phyloP scores from a whole-genome alignment of 225 moss, liverwort and hornwort genomes.

The Thuidium tamariscinum region DNA sequence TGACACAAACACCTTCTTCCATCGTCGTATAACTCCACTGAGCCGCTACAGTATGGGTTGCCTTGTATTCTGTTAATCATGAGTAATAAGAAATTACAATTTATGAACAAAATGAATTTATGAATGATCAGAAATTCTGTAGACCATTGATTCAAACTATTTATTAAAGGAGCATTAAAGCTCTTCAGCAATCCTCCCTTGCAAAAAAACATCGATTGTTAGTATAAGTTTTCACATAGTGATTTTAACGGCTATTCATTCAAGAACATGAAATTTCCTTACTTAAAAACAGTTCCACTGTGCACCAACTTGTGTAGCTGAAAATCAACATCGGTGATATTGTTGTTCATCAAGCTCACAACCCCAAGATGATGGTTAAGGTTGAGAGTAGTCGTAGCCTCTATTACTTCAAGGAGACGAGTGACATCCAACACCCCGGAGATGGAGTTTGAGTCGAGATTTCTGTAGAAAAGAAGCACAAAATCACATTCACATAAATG shows the following conservation, averaged over 20 bases:
- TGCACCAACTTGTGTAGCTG: not conserved
- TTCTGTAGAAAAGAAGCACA: not conserved
- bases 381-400: not conserved
- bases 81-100: not conserved
- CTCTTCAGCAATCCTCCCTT: not conserved
- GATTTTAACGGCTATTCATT: not conserved
- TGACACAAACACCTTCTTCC: not conserved
- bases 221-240: not conserved
- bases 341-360: constrained; percentile 7
- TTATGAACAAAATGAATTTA: not conserved
- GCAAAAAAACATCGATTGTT: rapidly evolving
- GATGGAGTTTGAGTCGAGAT: constrained; percentile 3
- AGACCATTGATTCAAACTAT: not conserved
- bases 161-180: not conserved
- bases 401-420: not conserved
- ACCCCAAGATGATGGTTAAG: not conserved
- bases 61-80: not conserved
- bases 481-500: not conserved
- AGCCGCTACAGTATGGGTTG: not conserved
- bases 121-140: not conserved
- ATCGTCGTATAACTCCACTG: not conserved
- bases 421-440: not conserved
- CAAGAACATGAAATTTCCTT: not conserved
- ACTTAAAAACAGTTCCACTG: not conserved
- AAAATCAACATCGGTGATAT: not conserved